A percentile compares a stretch with the other conserved stretches of the same genome.
These are phyloP conservation scores for Ganoderma meredithae DNA, from an alignment of 1,284 basidiomycete genomes.

Conservation along the genomic window DNA sequence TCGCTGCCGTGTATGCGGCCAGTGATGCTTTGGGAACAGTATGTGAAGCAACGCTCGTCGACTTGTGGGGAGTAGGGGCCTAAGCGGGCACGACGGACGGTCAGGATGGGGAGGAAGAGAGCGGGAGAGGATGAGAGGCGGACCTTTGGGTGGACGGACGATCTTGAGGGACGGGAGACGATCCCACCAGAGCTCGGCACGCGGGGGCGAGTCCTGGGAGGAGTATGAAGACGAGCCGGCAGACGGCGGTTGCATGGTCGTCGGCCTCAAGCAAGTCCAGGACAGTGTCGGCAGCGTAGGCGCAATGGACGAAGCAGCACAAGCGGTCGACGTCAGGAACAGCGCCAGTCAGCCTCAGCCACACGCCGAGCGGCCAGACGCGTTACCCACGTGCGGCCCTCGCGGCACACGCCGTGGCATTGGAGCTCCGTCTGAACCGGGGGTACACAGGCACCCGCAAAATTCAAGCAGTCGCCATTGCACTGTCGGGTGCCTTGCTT, in stretches of 20 bases:
- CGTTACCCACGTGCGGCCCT: not conserved
- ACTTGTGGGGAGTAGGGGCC: slow-evolving; percentile 62
- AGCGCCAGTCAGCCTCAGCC: too few species aligned
- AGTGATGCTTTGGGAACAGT: slow-evolving; percentile 68
- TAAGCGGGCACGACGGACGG: slow-evolving; percentile 34
- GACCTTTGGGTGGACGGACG: slow-evolving; percentile 38
- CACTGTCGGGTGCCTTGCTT: slow-evolving; percentile 51
- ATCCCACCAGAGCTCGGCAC: slow-evolving; percentile 35
- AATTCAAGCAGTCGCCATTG: not conserved
- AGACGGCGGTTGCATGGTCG: slow-evolving; percentile 15
- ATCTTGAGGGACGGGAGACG: slow-evolving; percentile 40
- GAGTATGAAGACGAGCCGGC: slow-evolving; percentile 23
- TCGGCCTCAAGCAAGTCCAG: not conserved
- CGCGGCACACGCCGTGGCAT: not conserved
- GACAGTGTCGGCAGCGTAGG: not conserved
- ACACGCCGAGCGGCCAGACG: not conserved
- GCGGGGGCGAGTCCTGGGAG: slow-evolving; percentile 22
- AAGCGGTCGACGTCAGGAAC: too few species aligned
- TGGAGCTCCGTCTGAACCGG: slow-evolving; percentile 2
- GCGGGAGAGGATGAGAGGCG: slow-evolving; percentile 2
- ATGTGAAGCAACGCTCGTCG: slow-evolving; percentile 80
- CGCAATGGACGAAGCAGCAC: not conserved
- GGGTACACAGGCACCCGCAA: not conserved
- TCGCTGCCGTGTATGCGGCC: slow-evolving; percentile 63
- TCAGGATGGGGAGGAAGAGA: slow-evolving; percentile 53